Evolutionary conservation across 768 basidiomycete species (phyloP).

Genomic region (Tephrocybe sp.): DNA sequence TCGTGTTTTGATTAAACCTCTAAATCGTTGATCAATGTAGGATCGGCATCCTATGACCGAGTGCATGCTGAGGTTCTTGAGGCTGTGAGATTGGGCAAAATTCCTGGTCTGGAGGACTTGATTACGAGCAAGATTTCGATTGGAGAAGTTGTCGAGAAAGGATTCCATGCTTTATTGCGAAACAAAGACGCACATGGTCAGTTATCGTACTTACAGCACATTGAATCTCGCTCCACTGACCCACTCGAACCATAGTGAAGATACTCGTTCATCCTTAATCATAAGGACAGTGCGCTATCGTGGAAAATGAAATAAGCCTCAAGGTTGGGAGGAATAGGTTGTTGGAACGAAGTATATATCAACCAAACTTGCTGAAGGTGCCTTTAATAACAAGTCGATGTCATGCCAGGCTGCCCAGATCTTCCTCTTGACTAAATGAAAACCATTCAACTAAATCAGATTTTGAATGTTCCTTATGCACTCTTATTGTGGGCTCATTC

Average conservation of each 20-base stretch:
- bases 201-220: conserved; percentile 2
- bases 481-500: no score
- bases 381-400: no score
- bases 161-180: conserved; percentile 37
- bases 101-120: conserved; percentile 37
- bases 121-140: conserved; percentile 42
- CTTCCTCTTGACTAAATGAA: no score
- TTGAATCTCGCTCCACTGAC: not conserved
- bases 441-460: no score
- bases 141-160: conserved; percentile 42
- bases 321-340: no score
- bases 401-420: no score
- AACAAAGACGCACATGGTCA: conserved; percentile 42
- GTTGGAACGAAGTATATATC: no score
- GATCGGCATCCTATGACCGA: conserved; percentile 36
- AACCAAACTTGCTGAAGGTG: no score
- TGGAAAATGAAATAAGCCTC: no score
- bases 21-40: conserved; percentile 17
- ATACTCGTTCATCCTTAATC: conserved; percentile 38
- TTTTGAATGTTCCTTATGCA: no score
- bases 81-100: conserved; percentile 37
- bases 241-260: conserved; percentile 29
- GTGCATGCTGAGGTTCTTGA: conserved; percentile 37
- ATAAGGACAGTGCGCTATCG: no score
- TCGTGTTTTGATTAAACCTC: not conserved